Base-by-base conservation (phyloP, 306 rosid genomes). In the Medicago lupulina region DNA sequence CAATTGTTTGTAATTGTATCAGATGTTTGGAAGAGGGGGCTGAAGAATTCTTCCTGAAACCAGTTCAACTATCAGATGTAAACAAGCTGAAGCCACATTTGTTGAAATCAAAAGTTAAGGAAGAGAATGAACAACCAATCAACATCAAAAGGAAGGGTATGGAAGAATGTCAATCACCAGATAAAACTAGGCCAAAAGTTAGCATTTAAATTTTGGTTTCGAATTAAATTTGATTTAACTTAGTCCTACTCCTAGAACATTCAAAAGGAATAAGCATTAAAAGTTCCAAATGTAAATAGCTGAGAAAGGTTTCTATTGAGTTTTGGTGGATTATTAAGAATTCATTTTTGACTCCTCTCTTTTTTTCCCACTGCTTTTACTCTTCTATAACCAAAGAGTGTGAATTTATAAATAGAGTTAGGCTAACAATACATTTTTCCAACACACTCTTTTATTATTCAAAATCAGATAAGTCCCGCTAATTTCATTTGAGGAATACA, bases 11-110 rank as follows among this genome's bases (percentile, higher is more conserved):
- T 38, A 38, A 64, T 62, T 64, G 55, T 15, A 77, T 67, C 87
- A 91, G 98, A 85, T 94, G 97, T 80, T 84, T 94, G 83, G 91
- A 91, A 85, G 97, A 91, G 64, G 98, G 98, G 16, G 97, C 98
- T 67, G 89, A 91, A 80, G 96, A 94, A 66, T 94, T 94, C 80
- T 82, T 94, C 54, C 70, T 91, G 72, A 94, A 94, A 80, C 98
- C 97, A 75, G 97, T 94, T 78, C 90, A 87, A 44, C 81, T 77
- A 68, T 81, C 93, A 41, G 96, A 94, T 83, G 91, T 94, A 28
- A 83, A 78, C 78, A 94, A 90, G 85, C 89, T 94, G 34, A 90
- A 77, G 68, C 96, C 98, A 34, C 88, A 87, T 86, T 78, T 93
- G 58, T 66, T 87, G 83, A 93, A 82, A 85, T 78, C 87, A 74